Evolutionary conservation across 2,329 filamentous ascomycete species (phyloP), one percentile per base, ranked within the genome.

Genomic region (Ophiocordyceps polyrhachis-furcata): DNA sequence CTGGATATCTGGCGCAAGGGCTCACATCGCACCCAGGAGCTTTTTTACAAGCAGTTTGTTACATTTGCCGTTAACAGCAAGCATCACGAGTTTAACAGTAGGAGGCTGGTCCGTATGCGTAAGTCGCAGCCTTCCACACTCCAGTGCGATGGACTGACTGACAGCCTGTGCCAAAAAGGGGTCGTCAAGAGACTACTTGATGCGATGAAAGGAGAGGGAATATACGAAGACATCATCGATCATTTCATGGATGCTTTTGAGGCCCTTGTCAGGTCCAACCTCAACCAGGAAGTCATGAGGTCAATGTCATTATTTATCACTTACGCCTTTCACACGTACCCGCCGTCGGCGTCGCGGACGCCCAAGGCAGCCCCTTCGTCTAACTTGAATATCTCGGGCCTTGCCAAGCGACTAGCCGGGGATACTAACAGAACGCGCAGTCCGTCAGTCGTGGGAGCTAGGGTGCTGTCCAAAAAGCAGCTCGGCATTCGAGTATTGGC

Each of bases 1-100:
- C 76, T 93, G 51, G 89, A 95, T 54, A 82, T 89, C 19, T 98
- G 91, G 91, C 76, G 89, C 50, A 80, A 77, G 60, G 83, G 83
- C 20, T 80, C 83, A 31, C 58, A 76, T 5, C 71, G 79, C 17
- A 84, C 88, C 0, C 86, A 95, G 56, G 80, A 83, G 53, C 68
- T 95, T 21, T 98, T 96, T 62, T 96, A 95, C 62, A 79, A 80
- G 48, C 91, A 98, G 57, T 96, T 96, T 55, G 70, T 81, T 49
- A 81, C 80, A 0, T 95, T 98, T 63, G 82, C 84, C 1, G 75
- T 82, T n/a, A 81, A 81, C 54, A 95, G 89, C 69, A 88, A 91
- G 57, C 82, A 93, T 55, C 84, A 87, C 56, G 80, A 85, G 48
- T 96, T 96, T 63, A 98, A 98, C 58, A 79, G 83, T 44, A 82